These are phyloP conservation scores for Harringtonia aguacate DNA, from an alignment of 2,329 filamentous ascomycete genomes.

Conservation along the genomic window DNA sequence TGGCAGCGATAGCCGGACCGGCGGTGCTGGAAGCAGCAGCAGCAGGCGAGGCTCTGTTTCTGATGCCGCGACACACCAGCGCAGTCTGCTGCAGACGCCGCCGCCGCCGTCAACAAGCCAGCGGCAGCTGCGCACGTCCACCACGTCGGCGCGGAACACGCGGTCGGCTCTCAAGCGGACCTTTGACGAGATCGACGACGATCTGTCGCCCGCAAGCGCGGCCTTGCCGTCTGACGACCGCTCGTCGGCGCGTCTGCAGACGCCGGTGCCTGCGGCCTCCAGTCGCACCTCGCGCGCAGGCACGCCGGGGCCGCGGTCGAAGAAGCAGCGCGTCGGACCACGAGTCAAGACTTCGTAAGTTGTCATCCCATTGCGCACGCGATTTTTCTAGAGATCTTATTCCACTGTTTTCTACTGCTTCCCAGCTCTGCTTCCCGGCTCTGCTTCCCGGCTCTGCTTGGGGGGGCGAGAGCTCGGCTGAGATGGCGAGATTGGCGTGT, in stretches of 20 bases:
- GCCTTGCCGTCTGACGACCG: slow-evolving; percentile 27
- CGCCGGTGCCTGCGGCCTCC: slow-evolving; percentile 25
- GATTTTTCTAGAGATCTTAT: no score
- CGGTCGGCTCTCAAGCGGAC: slow-evolving; percentile 40
- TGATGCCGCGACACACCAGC: not conserved
- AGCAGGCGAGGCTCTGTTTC: not conserved
- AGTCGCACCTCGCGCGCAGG: slow-evolving; percentile 47
- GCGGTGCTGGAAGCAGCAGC: slow-evolving; percentile 2
- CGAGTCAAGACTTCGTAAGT: slow-evolving; percentile 63
- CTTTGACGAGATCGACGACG: slow-evolving; percentile 43
- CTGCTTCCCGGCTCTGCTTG: no score
- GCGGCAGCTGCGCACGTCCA: slow-evolving; percentile 17
- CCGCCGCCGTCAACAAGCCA: not conserved
- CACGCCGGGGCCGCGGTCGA: slow-evolving; percentile 47
- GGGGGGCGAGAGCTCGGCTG: no score
- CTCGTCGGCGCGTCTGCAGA: slow-evolving; percentile 9
- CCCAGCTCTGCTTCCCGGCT: no score
- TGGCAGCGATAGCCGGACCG: no score
- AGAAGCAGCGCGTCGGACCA: slow-evolving; percentile 50
- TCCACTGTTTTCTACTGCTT: no score
- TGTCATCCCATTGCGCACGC: slow-evolving; percentile 11
- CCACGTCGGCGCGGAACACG: slow-evolving; percentile 30
- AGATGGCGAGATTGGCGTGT: no score
- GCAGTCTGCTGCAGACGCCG: not conserved
- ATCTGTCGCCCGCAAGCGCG: slow-evolving; percentile 39